Evolutionary conservation across 2,329 filamentous ascomycete species (phyloP).

Genomic region (Mollisiaceae sp.): DNA sequence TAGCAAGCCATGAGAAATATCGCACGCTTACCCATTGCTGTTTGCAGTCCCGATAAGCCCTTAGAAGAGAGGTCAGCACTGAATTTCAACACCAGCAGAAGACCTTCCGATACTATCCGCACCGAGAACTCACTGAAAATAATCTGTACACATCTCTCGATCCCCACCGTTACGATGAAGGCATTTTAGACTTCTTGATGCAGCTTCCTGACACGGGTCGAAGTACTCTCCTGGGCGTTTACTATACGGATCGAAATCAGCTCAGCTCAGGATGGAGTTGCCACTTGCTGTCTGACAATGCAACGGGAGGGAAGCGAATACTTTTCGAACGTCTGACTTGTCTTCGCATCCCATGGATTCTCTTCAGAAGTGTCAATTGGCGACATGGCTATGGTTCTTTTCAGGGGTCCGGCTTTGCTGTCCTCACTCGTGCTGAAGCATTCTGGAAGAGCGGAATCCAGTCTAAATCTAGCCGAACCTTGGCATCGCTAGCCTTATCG

Average conservation of each 20-base stretch:
- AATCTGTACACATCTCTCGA: conserved; percentile 87
- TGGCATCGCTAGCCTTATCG: conserved; percentile 21
- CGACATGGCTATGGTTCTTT: conserved; percentile 30
- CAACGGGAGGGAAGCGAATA: conserved; percentile 41
- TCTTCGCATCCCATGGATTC: conserved; percentile 61
- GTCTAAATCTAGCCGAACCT: conserved; percentile 18
- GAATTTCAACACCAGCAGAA: background rate
- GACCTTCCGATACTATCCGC: conserved; percentile 4
- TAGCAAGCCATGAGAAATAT: background rate
- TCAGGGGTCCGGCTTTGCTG: background rate
- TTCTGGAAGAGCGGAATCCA: conserved; percentile 10
- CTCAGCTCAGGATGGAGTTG: conserved; percentile 9
- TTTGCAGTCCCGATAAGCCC: conserved; percentile 93
- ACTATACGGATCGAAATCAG: conserved; percentile 52
- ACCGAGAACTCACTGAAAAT: conserved; percentile 80
- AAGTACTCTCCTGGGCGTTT: conserved; percentile 90
- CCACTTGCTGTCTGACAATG: background rate
- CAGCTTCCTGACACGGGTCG: conserved; percentile 94
- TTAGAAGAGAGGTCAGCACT: conserved; percentile 45
- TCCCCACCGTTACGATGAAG: conserved; percentile 88
- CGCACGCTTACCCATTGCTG: conserved; percentile 80
- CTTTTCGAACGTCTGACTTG: conserved; percentile 68
- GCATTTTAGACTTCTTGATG: conserved; percentile 83
- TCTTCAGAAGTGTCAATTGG: conserved; percentile 40
- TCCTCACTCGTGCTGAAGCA: conserved; percentile 1